Conservation (phyloP, 768 basidiomycete genomes). For the Hygrocybe punicea region DNA sequence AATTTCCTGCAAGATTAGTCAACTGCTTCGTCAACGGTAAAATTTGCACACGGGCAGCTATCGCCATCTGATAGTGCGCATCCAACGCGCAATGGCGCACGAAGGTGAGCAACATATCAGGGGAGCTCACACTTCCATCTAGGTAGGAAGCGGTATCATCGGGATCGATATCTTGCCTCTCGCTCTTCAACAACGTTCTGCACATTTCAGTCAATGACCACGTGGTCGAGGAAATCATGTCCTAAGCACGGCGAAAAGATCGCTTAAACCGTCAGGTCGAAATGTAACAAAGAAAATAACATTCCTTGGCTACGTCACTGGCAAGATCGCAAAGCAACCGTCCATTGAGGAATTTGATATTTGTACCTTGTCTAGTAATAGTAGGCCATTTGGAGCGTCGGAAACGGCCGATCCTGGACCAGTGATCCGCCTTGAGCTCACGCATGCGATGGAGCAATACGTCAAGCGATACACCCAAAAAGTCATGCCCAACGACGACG, state of each 20-base stretch:
- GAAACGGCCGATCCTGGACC: slow-evolving; percentile 91
- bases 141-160: slow-evolving; percentile 92
- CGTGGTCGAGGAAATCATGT: slow-evolving; percentile 95
- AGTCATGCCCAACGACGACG: slow-evolving; percentile 91
- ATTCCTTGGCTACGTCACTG: slow-evolving; percentile 89
- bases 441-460: slow-evolving; percentile 88
- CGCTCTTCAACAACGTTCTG: slow-evolving; percentile 77
- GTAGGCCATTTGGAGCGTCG: slow-evolving; percentile 78
- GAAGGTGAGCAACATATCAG: slow-evolving; percentile 79
- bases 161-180: slow-evolving; percentile 91
- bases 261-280: background rate
- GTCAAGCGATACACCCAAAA: slow-evolving; percentile 85
- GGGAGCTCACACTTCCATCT: slow-evolving; percentile 73
- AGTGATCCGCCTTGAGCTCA: slow-evolving; percentile 87
- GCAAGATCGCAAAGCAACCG: slow-evolving; percentile 89
- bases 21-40: slow-evolving; percentile 88
- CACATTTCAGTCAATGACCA: slow-evolving; percentile 99
- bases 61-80: slow-evolving; percentile 96
- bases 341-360: slow-evolving; percentile 79
- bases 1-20: slow-evolving; percentile 94
- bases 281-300: slow-evolving; percentile 12
- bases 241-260: slow-evolving; percentile 41
- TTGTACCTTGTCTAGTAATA: slow-evolving; percentile 79
- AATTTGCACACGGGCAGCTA: slow-evolving; percentile 90
- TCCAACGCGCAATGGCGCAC: slow-evolving; percentile 93